Base-by-base conservation (phyloP, 1,284 basidiomycete species). In the Cerrena zonata region DNA sequence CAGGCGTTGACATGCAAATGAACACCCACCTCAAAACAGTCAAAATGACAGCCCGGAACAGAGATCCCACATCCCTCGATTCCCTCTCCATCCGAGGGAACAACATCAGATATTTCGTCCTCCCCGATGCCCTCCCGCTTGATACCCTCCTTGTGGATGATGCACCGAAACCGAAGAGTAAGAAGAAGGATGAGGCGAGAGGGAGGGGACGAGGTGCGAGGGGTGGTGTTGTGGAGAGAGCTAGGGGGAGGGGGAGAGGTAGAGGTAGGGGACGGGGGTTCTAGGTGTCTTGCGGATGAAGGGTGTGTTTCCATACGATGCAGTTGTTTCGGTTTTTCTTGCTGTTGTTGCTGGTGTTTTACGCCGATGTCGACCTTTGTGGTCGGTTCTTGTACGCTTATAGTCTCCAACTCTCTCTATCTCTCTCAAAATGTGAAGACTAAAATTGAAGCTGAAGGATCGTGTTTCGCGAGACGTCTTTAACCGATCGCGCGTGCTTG, bases 111-210 rank as follows among this genome's bases (percentile, higher is more conserved):
- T 94, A 94, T 71, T 96, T 92, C 69, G 86, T 97, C 56, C 83
- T 99, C 19, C 95, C 96, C 11, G 95, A 99, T 70, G 93, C 94
- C 1, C 77, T 99, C 3, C 96, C 95, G 0, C 77, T 99, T 52
- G 95, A 99, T 70, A 97, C 94, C 4, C 80, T 99, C 7, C 80
- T 99, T 4, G 94, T 99, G 21, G 95, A 99, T 68, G 96, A 99
- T 66, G 92, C 94, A 26, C 95, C 95, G 4, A 95, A 96, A 71
- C 93, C 95, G 15, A 97, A 96, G 61, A 86, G 84, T 62, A 78
- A 84, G 62, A 91, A 90, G 70, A 89, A 88, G 70, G 86, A 88
- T 15, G 85, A 85, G 40, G 65, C 74, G 1, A 72, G 85, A 30
- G 86, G 84, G 0, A 71, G 86, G 2, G 84, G 85, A 2, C 69